A percentile compares a stretch with the other conserved stretches of the same genome.
These are phyloP conservation scores for Fomitopsis pinicola DNA, from an alignment of 1,284 basidiomycete genomes.

Conservation along the genomic window DNA sequence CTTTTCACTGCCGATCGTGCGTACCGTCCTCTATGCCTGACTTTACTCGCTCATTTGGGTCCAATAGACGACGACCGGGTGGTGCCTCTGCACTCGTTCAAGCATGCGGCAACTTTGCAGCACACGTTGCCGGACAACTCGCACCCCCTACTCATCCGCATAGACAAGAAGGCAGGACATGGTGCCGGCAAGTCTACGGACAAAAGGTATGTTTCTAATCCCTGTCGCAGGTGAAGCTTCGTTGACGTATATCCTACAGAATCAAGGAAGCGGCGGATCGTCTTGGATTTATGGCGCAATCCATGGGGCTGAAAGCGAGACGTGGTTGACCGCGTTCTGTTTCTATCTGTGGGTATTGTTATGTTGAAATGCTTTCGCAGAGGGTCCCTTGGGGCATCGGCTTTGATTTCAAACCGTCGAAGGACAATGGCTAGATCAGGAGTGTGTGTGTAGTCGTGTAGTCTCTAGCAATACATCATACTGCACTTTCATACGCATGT, in stretches of 20 bases:
- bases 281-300: constrained; percentile 71
- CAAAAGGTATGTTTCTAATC: constrained; percentile 44
- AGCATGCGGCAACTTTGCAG: constrained; percentile 72
- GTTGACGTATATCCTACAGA: constrained; percentile 32
- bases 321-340: not conserved
- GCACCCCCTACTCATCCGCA: constrained; percentile 67
- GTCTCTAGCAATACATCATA: not conserved
- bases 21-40: constrained; percentile 22
- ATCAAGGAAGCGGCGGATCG: constrained; percentile 74
- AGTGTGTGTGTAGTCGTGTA: no score
- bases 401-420: not conserved
- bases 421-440: no score
- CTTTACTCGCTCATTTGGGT: not conserved
- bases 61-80: constrained; percentile 75
- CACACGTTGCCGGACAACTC: constrained; percentile 57
- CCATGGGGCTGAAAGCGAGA: constrained; percentile 46
- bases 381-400: not conserved
- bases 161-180: constrained; percentile 79
- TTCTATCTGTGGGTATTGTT: not conserved
- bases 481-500: not conserved
- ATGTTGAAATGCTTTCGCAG: not conserved
- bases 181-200: constrained; percentile 78
- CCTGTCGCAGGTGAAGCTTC: not conserved
- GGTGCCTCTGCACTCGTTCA: constrained; percentile 80
- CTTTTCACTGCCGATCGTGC: constrained; percentile 76